Evolutionary conservation across 2,329 filamentous ascomycete genomes (phyloP), one percentile per base, ranked within the genome.

Genomic region (Ceratocystis cacaofunesta): DNA sequence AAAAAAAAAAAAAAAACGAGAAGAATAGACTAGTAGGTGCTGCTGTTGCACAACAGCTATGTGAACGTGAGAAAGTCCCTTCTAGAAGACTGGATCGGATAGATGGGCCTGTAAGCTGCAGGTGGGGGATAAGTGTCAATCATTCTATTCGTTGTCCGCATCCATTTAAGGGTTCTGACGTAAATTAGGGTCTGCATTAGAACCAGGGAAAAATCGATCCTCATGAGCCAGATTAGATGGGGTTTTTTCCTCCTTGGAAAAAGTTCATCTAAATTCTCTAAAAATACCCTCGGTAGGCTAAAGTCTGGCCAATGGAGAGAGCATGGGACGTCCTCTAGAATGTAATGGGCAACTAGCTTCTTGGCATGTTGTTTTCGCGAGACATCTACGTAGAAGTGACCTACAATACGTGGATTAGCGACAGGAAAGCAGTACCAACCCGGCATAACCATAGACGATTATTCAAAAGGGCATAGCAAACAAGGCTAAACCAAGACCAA

Each of bases 401-500:
- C 52, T 58, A n/a, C 28, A 28, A 28, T 52, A 28, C 15, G 48
- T 52, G 19, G 25, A 25, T 52, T 52, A 52, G 28, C 28, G 52
- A 58, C 30, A n/a, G 5, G 15, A 58, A 58, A 30, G 52, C 52
- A 30, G 22, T 17, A 58, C 52, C 52, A 58, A 55, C 19, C 19
- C 19, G n/a, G 48, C 12, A 52, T 12, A 50, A 19, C 7, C 46
- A 7, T 10, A 1, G 22, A n/a, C 28, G 52, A 32, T 12, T 12
- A 41, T n/a, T 25, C 28, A 58, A 58, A 58, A 58, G 28, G 52
- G 17, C 52, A 58, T 25, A 58, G 52, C 52, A 58, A 52, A 52
- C 48, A 52, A 25, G 48, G 48, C 48, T 41, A 41, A 36, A 41
- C 36, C 19, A 52, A 52, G 48, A 52, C 17, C 4, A 25, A n/a